Evolutionary conservation across 202 grass and related monocot species (phyloP), one percentile per base, ranked within the genome.

Genomic region (Panicum hallii): DNA sequence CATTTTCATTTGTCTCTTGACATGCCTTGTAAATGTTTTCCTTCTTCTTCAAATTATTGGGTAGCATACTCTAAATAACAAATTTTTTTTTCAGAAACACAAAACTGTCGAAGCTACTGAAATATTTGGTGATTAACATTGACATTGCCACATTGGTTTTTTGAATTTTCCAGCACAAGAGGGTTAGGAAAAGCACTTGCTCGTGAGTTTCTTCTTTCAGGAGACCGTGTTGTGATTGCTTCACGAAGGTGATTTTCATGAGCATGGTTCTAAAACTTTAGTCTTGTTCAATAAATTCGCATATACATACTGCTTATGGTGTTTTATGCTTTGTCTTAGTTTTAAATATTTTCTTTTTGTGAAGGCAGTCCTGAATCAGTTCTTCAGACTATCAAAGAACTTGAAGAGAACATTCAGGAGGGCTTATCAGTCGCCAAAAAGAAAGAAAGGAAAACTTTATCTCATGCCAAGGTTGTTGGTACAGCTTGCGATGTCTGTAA

Each of bases 101-200:
- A 4, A 34, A 28, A 30, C 15, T 12, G 13, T 77, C 3, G 1
- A 38, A 47, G 19, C 7, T 64, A 74, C 64, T 73, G 53, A 38
- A n/a, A 3, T 28, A 28, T 58, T 70, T 82, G 75, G 11, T 0
- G 6, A 86, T 79, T 53, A 79, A n/a, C 46, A 13, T 44, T 85
- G 22, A 88, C 75, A 26, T 10, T 53, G 9, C 26, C 26, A 26
- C 26, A 26, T 26, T 26, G 26, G 26, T 11, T 52, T 22, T 8
- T 79, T 81, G 23, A 11, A 85, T 82, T 76, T 87, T 73, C 54
- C 90, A 99, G 97, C 84, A 96, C 97, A 72, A 93, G 97, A 82
- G 97, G 97, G n/a, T 88, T 99, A 88, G 97, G 97, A 45, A 99
- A 99, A 89, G 97, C 97, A 77, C 91, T 99, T 88, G 93, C 93